These are phyloP conservation scores for Phyllachora maydis DNA, from an alignment of 2,329 filamentous ascomycete genomes.

Conservation along the genomic window DNA sequence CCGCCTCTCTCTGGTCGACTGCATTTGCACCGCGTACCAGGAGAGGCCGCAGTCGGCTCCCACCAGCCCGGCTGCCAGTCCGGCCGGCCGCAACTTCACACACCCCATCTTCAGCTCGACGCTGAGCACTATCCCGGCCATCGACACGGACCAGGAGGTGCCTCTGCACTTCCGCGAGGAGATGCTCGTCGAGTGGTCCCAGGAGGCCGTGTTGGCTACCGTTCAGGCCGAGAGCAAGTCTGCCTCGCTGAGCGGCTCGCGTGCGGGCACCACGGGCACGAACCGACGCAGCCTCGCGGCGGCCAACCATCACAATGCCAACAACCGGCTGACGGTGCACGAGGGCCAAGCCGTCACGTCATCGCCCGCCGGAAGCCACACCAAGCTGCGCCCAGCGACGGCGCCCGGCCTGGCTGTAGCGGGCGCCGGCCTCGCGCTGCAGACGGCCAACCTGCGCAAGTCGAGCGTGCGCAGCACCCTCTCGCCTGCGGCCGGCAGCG, in stretches of 20 bases:
- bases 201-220: slow-evolving; percentile 48
- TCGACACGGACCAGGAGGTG: slow-evolving; percentile 29
- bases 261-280: slow-evolving; percentile 35
- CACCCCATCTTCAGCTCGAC: slow-evolving; percentile 37
- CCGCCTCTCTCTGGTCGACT: slow-evolving; percentile 48
- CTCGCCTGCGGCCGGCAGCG: slow-evolving; percentile 18
- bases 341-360: too few relatives aligned
- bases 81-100: slow-evolving; percentile 43
- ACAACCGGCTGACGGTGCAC: slow-evolving; percentile 13
- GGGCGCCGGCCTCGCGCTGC: slow-evolving; percentile 10
- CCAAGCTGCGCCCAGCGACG: slow-evolving; percentile 27
- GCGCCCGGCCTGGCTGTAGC: slow-evolving; percentile 11
- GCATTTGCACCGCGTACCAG: slow-evolving; percentile 53
- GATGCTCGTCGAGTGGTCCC: slow-evolving; percentile 63
- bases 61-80: slow-evolving; percentile 41
- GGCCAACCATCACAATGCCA: slow-evolving; percentile 15
- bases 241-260: slow-evolving; percentile 57
- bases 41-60: slow-evolving; percentile 40
- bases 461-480: slow-evolving; percentile 28
- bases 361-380: slow-evolving; percentile 25
- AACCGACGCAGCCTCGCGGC: slow-evolving; percentile 27
- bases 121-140: slow-evolving; percentile 16
- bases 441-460: slow-evolving; percentile 25
- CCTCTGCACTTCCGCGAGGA: slow-evolving; percentile 49
- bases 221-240: slow-evolving; percentile 51